Percentiles rank a stretch among this genome's conserved stretches.
phyloP scores from a whole-genome alignment of 1,284 basidiomycete species.

The Vanrija pseudolonga region DNA sequence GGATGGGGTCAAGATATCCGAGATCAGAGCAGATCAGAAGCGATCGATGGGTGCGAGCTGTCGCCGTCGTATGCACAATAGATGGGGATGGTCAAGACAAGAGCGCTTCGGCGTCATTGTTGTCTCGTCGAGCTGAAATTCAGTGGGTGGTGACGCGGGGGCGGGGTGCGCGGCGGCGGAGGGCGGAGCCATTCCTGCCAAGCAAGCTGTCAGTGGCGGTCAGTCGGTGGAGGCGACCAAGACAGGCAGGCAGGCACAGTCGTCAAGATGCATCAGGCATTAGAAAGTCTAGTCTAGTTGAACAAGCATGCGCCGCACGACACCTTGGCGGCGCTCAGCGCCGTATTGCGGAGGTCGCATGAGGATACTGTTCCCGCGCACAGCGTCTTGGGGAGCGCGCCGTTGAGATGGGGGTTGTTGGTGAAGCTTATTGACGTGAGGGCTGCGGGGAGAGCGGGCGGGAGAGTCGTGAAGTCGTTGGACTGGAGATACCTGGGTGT shows the following conservation, averaged over 20 bases:
- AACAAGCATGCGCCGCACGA: not conserved
- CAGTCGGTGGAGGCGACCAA: conserved; percentile 19
- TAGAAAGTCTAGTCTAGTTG: not conserved
- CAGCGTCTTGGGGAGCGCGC: not conserved
- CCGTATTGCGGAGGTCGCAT: too few relatives aligned
- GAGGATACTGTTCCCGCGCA: not conserved
- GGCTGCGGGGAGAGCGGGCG: conserved; percentile 31
- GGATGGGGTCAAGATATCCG: not conserved
- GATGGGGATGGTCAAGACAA: too few relatives aligned
- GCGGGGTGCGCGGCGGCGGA: not conserved
- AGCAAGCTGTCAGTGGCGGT: conserved; percentile 24
- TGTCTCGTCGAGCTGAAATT: too few relatives aligned
- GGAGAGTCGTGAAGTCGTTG: conserved; percentile 34
- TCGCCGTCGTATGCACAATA: not conserved
- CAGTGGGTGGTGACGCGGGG: not conserved
- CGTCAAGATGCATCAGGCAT: not conserved
- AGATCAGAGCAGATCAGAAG: too few relatives aligned
- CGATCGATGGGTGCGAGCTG: too few relatives aligned
- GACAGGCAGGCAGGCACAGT: conserved; percentile 16
- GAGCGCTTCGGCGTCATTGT: not conserved
- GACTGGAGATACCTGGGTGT: conserved; percentile 32
- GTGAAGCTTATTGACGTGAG: conserved; percentile 36
- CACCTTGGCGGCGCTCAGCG: too few relatives aligned
- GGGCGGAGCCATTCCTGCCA: conserved; percentile 18
- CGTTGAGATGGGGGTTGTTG: conserved; percentile 19